Evolutionary conservation across 2,329 filamentous ascomycete species (phyloP).

Genomic region (Dactylellina haptotyla): DNA sequence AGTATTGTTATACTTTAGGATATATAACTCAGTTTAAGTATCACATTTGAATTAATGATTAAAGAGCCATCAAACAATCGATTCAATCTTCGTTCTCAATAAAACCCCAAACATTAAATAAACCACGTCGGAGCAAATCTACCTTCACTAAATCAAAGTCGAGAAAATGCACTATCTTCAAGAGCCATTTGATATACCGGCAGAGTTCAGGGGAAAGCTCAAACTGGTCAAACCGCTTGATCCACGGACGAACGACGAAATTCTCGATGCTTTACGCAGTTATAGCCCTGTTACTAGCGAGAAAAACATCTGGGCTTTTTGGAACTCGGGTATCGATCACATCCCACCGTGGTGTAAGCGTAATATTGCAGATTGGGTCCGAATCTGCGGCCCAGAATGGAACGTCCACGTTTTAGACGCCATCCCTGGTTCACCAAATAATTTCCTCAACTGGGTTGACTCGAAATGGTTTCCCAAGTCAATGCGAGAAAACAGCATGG

Average conservation of each 20-base stretch:
- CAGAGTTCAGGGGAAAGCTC: neutral
- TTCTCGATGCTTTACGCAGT: neutral
- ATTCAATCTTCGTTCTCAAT: no score
- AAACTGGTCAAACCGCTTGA: neutral
- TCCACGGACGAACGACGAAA: neutral
- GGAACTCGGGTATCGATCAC: conserved; percentile 60
- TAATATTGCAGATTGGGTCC: conserved; percentile 63
- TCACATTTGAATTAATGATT: no score
- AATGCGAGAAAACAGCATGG: conserved; percentile 63
- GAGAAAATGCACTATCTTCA: no score
- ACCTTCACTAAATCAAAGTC: no score
- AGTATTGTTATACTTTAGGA: no score
- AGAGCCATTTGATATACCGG: neutral
- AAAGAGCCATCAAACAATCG: no score
- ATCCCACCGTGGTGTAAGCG: conserved; percentile 62
- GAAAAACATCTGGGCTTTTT: conserved; percentile 64
- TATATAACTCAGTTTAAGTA: no score
- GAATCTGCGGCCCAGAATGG: conserved; percentile 62
- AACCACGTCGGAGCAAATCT: no score
- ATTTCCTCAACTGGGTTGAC: conserved; percentile 61
- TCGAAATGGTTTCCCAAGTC: conserved; percentile 61
- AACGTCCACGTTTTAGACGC: conserved; percentile 62
- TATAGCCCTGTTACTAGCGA: conserved; percentile 59
- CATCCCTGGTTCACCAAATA: conserved; percentile 60
- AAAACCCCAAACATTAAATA: no score